Evolutionary conservation across 2,329 filamentous ascomycete species (phyloP).

Genomic region (Aureobasidium pullulans): DNA sequence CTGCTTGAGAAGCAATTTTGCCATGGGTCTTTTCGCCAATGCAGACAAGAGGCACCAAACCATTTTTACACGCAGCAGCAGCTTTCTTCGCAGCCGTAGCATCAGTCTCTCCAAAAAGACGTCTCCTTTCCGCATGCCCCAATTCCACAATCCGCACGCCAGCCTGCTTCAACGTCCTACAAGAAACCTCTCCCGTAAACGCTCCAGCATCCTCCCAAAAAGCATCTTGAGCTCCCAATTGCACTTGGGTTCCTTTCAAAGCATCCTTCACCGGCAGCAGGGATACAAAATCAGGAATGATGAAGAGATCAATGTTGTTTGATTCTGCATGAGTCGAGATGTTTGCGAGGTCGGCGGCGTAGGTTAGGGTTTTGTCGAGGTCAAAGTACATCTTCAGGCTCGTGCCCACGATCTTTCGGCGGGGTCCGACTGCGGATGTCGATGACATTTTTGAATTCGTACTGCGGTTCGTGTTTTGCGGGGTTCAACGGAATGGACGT

Average conservation of each 20-base stretch:
- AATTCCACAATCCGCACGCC: conserved; percentile 69
- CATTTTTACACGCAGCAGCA: conserved; percentile 57
- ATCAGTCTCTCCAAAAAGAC: conserved; percentile 70
- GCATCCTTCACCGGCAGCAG: conserved; percentile 48
- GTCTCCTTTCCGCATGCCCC: conserved; percentile 70
- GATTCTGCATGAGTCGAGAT: conserved; percentile 47
- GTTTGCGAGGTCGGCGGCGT: conserved; percentile 35
- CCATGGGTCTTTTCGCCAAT: conserved; percentile 61
- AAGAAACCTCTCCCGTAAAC: conserved; percentile 72
- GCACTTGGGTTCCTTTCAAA: conserved; percentile 45
- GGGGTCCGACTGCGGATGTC: conserved; percentile 15
- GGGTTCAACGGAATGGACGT: conserved; percentile 8
- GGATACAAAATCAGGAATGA: conserved; percentile 71
- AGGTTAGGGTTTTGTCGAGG: conserved; percentile 50
- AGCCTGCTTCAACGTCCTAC: conserved; percentile 56
- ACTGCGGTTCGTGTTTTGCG: not conserved
- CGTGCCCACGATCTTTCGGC: conserved; percentile 61
- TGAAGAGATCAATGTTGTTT: conserved; percentile 59
- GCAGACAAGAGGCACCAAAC: conserved; percentile 71
- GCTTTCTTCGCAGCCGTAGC: conserved; percentile 61
- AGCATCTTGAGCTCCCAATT: conserved; percentile 69
- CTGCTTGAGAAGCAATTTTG: conserved; percentile 38
- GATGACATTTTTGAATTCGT: conserved; percentile 4
- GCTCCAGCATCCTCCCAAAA: conserved; percentile 63
- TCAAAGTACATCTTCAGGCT: conserved; percentile 78